Evolutionary conservation across 441 rosid species (phyloP).

Genomic region (Viola pubescens): DNA sequence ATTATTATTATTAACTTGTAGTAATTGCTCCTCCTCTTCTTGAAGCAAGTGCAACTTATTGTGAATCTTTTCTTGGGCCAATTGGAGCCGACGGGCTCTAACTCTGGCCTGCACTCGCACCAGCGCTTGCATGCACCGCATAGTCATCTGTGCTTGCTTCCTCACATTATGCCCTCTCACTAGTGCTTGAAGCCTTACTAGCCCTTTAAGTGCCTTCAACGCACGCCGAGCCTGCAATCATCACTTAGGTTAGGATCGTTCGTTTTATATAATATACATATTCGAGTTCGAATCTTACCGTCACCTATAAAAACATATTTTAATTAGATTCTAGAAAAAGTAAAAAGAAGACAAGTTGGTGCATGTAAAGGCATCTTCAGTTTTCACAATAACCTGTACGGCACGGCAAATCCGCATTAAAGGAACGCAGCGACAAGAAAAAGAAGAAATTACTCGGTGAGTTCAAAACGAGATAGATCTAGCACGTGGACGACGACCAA

Average conservation of each 20-base stretch:
- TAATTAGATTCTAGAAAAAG: neutral
- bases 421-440: neutral
- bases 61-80: slow-evolving; percentile 41
- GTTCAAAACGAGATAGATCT: too few species aligned
- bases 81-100: slow-evolving; percentile 61
- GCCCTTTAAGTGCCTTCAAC: slow-evolving; percentile 79
- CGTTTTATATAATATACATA: too few species aligned
- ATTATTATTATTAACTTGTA: slow-evolving; percentile 12
- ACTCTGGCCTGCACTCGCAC: slow-evolving; percentile 92
- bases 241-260: too few species aligned
- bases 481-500: too few species aligned
- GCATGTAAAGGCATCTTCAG: neutral
- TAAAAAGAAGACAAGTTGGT: neutral
- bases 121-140: slow-evolving; percentile 95
- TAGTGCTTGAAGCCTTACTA: slow-evolving; percentile 86
- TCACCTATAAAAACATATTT: neutral
- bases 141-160: slow-evolving; percentile 93
- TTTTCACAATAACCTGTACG: slow-evolving; percentile 6
- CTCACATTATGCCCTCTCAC: slow-evolving; percentile 95
- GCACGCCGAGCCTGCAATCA: slow-evolving; percentile 75
- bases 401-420: slow-evolving; percentile 9
- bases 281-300: neutral
- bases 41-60: slow-evolving; percentile 13
- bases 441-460: neutral
- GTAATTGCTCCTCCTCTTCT: slow-evolving; percentile 20